phyloP scores from a whole-genome alignment of 768 basidiomycete genomes.

The Lactifluus piperatus region DNA sequence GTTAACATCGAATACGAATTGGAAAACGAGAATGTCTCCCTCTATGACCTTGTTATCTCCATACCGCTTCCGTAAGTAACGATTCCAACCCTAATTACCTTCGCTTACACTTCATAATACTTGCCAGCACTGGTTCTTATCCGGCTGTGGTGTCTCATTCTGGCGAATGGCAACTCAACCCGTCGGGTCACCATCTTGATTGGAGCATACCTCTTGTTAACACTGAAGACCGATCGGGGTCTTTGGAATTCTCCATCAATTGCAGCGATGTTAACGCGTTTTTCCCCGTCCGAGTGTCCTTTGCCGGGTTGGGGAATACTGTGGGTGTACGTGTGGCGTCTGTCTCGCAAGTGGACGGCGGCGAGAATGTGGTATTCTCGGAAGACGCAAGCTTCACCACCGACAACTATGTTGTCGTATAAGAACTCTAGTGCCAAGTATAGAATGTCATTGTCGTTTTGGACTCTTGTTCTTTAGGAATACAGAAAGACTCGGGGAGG shows the following conservation, averaged over 20 bases:
- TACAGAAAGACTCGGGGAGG: not conserved
- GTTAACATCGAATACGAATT: constrained; percentile 98
- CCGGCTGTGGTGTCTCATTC: constrained; percentile 72
- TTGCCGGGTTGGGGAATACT: constrained; percentile 73
- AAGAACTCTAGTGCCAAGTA: not conserved
- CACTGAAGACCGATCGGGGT: constrained; percentile 59
- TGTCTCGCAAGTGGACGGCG: constrained; percentile 45
- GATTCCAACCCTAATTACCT: not conserved
- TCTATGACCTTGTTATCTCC: constrained; percentile 80
- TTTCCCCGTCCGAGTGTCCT: constrained; percentile 86
- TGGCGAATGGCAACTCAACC: constrained; percentile 78
- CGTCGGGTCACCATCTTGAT: constrained; percentile 68
- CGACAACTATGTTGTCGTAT: constrained; percentile 41
- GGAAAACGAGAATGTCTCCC: constrained; percentile 68
- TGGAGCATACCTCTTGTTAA: constrained; percentile 76
- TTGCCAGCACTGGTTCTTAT: constrained; percentile 65
- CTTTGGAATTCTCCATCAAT: constrained; percentile 82
- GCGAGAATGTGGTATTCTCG: constrained; percentile 44
- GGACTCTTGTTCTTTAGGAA: not conserved
- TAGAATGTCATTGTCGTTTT: constrained; percentile 1
- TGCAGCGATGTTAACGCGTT: constrained; percentile 78
- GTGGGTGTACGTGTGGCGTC: constrained; percentile 61
- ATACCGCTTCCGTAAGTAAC: constrained; percentile 84
- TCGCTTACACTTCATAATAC: not conserved
- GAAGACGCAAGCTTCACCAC: constrained; percentile 42